Evolutionary conservation across 306 rosid species (phyloP), one percentile per base, ranked within the genome.

Genomic region (Datisca glomerata): DNA sequence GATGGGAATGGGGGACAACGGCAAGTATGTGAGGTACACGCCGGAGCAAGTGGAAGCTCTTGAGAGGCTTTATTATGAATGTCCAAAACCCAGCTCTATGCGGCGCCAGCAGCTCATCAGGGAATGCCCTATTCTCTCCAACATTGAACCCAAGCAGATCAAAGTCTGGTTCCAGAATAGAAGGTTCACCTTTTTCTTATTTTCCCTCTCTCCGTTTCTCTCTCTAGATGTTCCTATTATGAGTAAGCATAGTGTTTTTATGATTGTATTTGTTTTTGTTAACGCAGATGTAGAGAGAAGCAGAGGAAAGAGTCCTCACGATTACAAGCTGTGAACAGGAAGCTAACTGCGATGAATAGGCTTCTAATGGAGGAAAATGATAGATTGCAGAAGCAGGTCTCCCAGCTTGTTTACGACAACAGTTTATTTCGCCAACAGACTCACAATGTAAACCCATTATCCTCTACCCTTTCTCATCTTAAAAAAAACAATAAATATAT

Each of bases 121-220:
- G 27, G 97, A 87, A 53, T 87, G 97, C 12, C 97, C 94, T 18
- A 87, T 87, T 35, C 94, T 87, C 29, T 69, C 71, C 9, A 79
- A 87, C 33, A 87, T 87, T 67, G 97, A 87, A 42, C 89, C 97
- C 0, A 87, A 87, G 50, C 97, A 87, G 80, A 87, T 87, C 83
- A 87, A 87, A 77, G 94, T 87, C 22, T 87, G 97, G 97, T 87
- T 87, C 51, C 97, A 87, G 33, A 87, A 87, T 45, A 79, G 97
- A 47, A 87, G 97, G 97, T 87, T 45, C 2, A 34, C n/a, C n/a
- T n/a, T n/a, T n/a, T n/a, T n/a, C n/a, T n/a, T n/a, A n/a, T n/a
- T n/a, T n/a, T n/a, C n/a, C n/a, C n/a, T n/a, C n/a, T n/a, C n/a
- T n/a, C n/a, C n/a, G n/a, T 31, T 31, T 31, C 36, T 8, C 9